phyloP scores from a whole-genome alignment of 768 basidiomycete genomes.

The Chalciporus piperatus region DNA sequence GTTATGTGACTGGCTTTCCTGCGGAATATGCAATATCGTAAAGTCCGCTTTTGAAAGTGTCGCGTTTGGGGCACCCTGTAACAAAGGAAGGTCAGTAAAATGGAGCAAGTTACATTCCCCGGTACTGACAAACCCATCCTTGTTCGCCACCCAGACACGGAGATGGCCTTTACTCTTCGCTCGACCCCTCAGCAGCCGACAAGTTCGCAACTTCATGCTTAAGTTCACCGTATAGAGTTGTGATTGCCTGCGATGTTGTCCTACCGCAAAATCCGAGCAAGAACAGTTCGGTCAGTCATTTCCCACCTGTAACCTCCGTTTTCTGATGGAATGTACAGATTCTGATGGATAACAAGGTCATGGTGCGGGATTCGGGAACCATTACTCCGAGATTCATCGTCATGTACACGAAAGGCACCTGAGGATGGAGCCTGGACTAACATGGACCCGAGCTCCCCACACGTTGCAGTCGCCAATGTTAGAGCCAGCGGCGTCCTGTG shows the following conservation, averaged over 20 bases:
- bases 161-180: conserved; percentile 61
- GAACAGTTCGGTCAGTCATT: conserved; percentile 26
- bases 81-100: conserved; percentile 51
- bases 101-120: not conserved
- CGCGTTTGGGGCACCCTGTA: conserved; percentile 52
- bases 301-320: conserved; percentile 14
- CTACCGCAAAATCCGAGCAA: conserved; percentile 33
- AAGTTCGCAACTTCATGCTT: conserved; percentile 62
- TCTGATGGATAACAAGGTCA: conserved; percentile 48
- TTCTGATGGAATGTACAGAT: conserved; percentile 37
- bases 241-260: conserved; percentile 56
- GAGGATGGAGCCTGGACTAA: conserved; percentile 18
- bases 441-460: conserved; percentile 10
- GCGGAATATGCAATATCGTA: conserved; percentile 60
- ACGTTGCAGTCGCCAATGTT: conserved; percentile 22
- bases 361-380: conserved; percentile 52
- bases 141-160: conserved; percentile 43
- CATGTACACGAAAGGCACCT: conserved; percentile 49
- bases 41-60: conserved; percentile 56
- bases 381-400: conserved; percentile 58
- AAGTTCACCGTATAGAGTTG: conserved; percentile 63
- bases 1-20: conserved; percentile 58
- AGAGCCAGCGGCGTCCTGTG: conserved; percentile 18
- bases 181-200: conserved; percentile 58
- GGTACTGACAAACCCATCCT: conserved; percentile 1